Evolutionary conservation across 805 yeast genomes (phyloP), one percentile per base, ranked within the genome.

Genomic region (Torulaspora gathmanii): DNA sequence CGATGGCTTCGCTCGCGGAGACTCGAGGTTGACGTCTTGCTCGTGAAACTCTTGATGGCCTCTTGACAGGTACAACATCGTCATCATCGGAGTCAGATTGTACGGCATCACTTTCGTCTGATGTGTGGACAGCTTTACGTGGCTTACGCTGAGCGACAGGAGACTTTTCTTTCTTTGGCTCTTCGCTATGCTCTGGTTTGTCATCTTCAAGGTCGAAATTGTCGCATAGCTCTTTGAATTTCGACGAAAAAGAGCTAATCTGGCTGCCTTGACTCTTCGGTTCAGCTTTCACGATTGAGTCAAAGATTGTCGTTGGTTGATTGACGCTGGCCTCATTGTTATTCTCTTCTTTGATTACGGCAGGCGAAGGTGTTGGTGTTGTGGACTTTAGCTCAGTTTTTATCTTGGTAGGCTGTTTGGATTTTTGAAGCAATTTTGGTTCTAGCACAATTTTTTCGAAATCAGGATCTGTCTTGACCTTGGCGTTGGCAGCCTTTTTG

Each of bases 211-310:
- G 45, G 28, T 65, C 64, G 39, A 64, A 61, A 1, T 55, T 53
- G n/a, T 60, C 54, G 33, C 63, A 54, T 3, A 65, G 37, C 41
- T 64, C 56, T 37, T 60, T 64, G 39, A 64, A 64, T 44, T 55
- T 61, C 45, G 53, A 59, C 1, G 68, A 61, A 36, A 64, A 63
- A 7, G 58, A 40, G 40, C 67, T 60, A 30, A 62, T 38, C 11
- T 48, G 50, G 5, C 41, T 51, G 7, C 39, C 46, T 9, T 44
- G 44, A 2, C 42, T 52, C 5, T 50, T 46, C n/a, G 45, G 49
- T 9, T 46, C 55, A 13, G 46, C 40, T 28, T 54, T 53, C 7
- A 29, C 37, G 4, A 31, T 26, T 7, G 45, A 40, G 34, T 57
- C 61, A 38, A 57, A 57, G 12, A 58, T 42, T 1, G 63, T 57